Evolutionary conservation across 768 basidiomycete species (phyloP), one percentile per base, ranked within the genome.

Genomic region (Trametes punicea): DNA sequence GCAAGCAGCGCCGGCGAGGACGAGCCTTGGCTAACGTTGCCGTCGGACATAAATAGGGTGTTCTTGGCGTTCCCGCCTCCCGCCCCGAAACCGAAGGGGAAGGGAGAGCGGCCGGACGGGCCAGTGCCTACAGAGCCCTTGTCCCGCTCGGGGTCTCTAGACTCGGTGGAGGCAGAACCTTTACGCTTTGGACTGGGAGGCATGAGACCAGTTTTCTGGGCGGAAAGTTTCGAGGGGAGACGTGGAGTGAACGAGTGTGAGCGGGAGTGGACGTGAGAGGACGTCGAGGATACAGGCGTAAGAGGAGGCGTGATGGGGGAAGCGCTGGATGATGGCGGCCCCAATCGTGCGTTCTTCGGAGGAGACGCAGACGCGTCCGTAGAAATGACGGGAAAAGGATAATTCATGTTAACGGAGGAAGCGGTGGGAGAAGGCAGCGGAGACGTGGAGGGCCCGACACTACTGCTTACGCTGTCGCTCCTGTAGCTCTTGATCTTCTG

Each of bases 221-320:
- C 74, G 3, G 85, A 77, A 6, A 88, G 73, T 57, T 88, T 88
- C 0, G 87, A 86, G 2, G 87, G 78, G 16, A 88, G 69, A 55
- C 85, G 86, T 0, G 86, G 87, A 0, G 86, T 83, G 60, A 89
- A 88, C 1, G 86, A 80, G 59, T 86, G 84, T 26, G 82, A 85
- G 39, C 86, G 82, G 31, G 78, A 76, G 64, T 83, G 88, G 21
- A 81, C 81, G 54, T 81, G 79, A 36, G 68, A 49, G 8, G 61
- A 55, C 54, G 65, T 68, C 8, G 65, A 67, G 55, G 67, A 67
- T 4, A 51, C 49, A 3, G 63, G 64, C 18, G 66, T 65, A 38
- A 64, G 65, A 25, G 61, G 63, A 11, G 59, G 63, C 20, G 60
- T 67, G 21, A 59, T 59, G 4, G 66, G 65, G 2, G 67, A 70